Percentiles rank a stretch among this genome's conserved stretches.
Evolutionary conservation across 176 grass and related monocot species (phyloP).

Genomic region (Eremochloa ophiuroides): DNA sequence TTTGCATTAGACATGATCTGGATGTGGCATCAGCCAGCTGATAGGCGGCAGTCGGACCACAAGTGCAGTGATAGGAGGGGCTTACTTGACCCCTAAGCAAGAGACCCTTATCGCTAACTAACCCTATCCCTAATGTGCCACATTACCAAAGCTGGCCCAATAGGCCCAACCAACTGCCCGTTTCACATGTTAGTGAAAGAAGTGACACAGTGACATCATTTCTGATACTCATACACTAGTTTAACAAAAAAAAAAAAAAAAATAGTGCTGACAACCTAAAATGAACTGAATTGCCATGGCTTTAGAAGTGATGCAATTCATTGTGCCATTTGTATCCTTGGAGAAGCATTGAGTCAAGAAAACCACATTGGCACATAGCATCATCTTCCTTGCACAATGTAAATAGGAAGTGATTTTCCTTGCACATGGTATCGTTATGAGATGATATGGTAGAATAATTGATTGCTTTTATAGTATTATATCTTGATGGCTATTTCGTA

Average conservation of each 20-base stretch:
- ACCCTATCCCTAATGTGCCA: neutral
- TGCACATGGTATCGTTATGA: conserved; percentile 4
- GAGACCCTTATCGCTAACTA: neutral
- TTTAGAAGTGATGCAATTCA: neutral
- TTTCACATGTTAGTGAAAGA: neutral
- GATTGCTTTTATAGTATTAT: conserved; percentile 1
- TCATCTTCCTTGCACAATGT: neutral
- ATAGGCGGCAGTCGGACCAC: neutral
- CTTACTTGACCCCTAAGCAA: neutral
- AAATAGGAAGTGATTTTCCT: neutral
- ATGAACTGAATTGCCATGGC: neutral
- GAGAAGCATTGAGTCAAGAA: neutral
- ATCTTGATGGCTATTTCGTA: conserved; percentile 12
- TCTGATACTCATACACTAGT: conserved; percentile 6
- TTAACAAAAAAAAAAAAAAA: neutral
- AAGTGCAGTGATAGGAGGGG: neutral
- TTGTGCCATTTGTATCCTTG: neutral
- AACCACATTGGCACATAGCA: neutral
- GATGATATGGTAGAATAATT: neutral
- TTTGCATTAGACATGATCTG: neutral
- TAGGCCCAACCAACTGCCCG: neutral
- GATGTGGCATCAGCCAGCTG: neutral
- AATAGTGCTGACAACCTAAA: neutral
- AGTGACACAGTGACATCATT: neutral
- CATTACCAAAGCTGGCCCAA: neutral